phyloP scores from a whole-genome alignment of 768 basidiomycete species.

The Austroboletus eburneus region DNA sequence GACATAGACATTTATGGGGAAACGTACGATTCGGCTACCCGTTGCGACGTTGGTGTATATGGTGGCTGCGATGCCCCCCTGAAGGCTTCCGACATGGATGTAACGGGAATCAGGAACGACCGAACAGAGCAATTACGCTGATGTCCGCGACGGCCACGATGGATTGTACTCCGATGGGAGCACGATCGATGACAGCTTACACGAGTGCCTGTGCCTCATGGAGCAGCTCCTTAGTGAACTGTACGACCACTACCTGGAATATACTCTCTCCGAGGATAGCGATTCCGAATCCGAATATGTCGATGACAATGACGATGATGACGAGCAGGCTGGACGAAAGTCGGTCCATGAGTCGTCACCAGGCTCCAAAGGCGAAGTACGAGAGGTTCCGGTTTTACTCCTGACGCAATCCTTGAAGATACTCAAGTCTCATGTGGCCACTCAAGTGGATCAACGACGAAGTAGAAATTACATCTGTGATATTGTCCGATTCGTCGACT shows the following conservation, averaged over 20 bases:
- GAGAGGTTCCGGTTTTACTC: slow-evolving; percentile 4
- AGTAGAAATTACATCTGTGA: no score
- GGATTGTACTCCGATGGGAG: neutral
- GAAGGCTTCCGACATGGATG: no score
- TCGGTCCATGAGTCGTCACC: no score
- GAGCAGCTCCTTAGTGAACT: slow-evolving; percentile 8
- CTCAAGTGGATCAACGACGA: neutral
- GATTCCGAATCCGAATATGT: no score
- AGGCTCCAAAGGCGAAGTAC: slow-evolving; percentile 1
- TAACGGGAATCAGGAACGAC: no score
- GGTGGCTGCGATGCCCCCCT: no score
- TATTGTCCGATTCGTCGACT: no score
- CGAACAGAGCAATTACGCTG: no score
- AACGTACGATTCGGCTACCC: no score
- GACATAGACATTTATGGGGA: no score
- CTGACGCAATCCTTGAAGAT: slow-evolving; percentile 1
- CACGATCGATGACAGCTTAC: neutral
- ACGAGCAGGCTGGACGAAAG: neutral
- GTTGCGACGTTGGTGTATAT: no score
- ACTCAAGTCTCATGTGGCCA: neutral
- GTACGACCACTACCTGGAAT: slow-evolving; percentile 11
- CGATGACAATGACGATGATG: neutral
- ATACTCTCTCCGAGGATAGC: neutral
- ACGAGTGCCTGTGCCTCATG: slow-evolving; percentile 11
- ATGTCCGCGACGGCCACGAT: no score